Conservation (phyloP, 495 filamentous ascomycete species). For the Achaetomiella virescens region DNA sequence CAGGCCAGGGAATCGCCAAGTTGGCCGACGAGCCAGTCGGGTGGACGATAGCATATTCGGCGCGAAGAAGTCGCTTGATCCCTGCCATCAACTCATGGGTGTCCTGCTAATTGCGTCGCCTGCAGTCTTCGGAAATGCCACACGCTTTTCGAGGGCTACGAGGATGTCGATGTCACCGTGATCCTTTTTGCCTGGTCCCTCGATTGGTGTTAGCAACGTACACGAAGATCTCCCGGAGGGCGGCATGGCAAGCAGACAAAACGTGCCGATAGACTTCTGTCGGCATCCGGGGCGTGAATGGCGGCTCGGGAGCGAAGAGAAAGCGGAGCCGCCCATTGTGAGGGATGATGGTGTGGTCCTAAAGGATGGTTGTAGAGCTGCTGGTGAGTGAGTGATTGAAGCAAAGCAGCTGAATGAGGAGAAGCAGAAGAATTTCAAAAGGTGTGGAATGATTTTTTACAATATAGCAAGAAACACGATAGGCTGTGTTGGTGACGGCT, state of each 20-base stretch:
- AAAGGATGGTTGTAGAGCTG: too few relatives aligned
- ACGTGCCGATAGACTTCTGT: conserved; percentile 42
- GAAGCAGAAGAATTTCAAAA: too few relatives aligned
- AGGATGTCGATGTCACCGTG: conserved; percentile 59
- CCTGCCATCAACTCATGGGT: conserved; percentile 8
- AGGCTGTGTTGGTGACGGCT: too few relatives aligned
- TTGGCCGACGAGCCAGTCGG: conserved; percentile 26
- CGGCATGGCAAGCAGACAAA: conserved; percentile 31
- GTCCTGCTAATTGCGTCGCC: background rate
- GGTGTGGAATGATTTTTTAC: background rate
- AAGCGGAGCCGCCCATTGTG: conserved; percentile 55
- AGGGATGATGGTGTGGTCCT: background rate
- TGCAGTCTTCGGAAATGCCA: conserved; percentile 15
- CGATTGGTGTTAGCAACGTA: conserved; percentile 45
- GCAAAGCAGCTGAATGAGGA: background rate
- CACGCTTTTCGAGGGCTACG: conserved; percentile 34
- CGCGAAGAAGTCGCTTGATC: conserved; percentile 27
- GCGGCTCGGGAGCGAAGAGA: conserved; percentile 37
- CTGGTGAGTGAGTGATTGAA: background rate
- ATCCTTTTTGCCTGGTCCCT: conserved; percentile 49
- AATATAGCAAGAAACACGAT: too few relatives aligned
- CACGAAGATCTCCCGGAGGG: conserved; percentile 41
- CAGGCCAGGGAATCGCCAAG: conserved; percentile 49
- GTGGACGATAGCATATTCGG: conserved; percentile 24
- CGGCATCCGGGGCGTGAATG: conserved; percentile 54